Percentiles rank a stretch among this genome's conserved stretches.
phyloP scores from a whole-genome alignment of 2,329 filamentous ascomycete genomes.

The Eutypella sp. region DNA sequence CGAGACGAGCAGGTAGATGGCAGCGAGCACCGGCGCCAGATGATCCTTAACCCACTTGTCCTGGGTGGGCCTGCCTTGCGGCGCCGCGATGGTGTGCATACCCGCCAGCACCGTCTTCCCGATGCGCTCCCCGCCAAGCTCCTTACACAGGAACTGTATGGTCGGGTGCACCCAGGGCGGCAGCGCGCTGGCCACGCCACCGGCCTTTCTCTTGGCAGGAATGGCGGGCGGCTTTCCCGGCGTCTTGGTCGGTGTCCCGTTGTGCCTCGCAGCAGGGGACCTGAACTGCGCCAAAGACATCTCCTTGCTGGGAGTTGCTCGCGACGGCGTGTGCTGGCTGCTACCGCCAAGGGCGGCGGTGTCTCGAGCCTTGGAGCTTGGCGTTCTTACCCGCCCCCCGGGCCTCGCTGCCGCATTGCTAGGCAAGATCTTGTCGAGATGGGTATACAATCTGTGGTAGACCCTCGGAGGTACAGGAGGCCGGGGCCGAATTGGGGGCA shows the following conservation, averaged over 20 bases:
- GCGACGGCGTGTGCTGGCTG: constrained; percentile 32
- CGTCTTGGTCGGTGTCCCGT: constrained; percentile 40
- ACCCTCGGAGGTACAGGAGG: constrained; percentile 74
- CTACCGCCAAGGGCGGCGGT: constrained; percentile 28
- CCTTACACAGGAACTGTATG: constrained; percentile 60
- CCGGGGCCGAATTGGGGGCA: constrained; percentile 69
- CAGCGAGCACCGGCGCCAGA: constrained; percentile 51
- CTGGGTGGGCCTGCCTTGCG: constrained; percentile 37
- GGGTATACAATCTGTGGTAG: constrained; percentile 79
- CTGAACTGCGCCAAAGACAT: constrained; percentile 38
- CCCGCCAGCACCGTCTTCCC: constrained; percentile 72
- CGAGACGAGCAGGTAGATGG: constrained; percentile 56
- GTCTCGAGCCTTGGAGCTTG: constrained; percentile 31
- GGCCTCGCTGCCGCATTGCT: constrained; percentile 18
- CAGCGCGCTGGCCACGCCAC: constrained; percentile 27
- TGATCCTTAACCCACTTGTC: constrained; percentile 47
- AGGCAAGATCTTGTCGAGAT: constrained; percentile 70
- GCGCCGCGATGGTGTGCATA: constrained; percentile 51
- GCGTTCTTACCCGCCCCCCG: constrained; percentile 25
- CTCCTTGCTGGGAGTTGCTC: constrained; percentile 43
- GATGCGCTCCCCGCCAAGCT: constrained; percentile 55
- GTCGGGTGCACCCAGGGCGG: constrained; percentile 66
- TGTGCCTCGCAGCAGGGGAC: constrained; percentile 32
- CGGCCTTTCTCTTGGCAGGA: constrained; percentile 27
- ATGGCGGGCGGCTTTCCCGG: constrained; percentile 25